Conservation (phyloP, 1,284 basidiomycete genomes). For the Athelia psychrophila region DNA sequence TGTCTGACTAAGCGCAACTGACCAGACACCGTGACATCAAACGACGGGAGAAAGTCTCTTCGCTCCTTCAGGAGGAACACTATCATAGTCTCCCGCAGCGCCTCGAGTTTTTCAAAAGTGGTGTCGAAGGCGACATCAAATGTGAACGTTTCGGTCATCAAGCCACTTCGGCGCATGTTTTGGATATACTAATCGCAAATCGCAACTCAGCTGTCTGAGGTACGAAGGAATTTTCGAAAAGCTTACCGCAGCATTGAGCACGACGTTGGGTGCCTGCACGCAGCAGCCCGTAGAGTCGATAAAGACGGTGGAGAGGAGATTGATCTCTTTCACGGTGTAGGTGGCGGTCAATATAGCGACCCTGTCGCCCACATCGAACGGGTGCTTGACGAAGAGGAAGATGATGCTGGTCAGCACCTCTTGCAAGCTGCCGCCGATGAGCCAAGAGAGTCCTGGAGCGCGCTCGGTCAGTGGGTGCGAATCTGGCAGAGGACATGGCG, state of each 20-base stretch:
- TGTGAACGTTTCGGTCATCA: conserved; percentile 76
- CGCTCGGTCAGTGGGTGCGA: conserved; percentile 57
- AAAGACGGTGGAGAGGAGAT: conserved; percentile 78
- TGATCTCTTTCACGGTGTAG: conserved; percentile 88
- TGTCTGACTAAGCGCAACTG: conserved; percentile 13
- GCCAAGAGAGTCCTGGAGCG: conserved; percentile 74
- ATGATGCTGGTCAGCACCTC: conserved; percentile 78
- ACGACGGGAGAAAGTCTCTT: conserved; percentile 71
- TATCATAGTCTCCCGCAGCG: conserved; percentile 79
- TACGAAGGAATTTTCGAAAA: no score
- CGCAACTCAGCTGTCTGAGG: conserved; percentile 44
- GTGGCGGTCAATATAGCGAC: conserved; percentile 51
- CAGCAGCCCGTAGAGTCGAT: conserved; percentile 56
- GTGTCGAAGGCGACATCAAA: conserved; percentile 85
- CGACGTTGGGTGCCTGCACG: conserved; percentile 68
- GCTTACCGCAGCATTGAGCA: conserved; percentile 66
- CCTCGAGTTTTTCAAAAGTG: conserved; percentile 81
- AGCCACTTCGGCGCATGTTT: conserved; percentile 7
- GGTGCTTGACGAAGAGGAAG: conserved; percentile 86
- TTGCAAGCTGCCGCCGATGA: conserved; percentile 73
- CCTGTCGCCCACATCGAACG: conserved; percentile 88
- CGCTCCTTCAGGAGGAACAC: conserved; percentile 70
- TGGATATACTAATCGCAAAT: conserved; percentile 2
- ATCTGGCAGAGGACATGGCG: conserved; percentile 40
- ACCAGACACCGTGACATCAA: conserved; percentile 71